phyloP scores from a whole-genome alignment of 2,329 filamentous ascomycete species.

The Emmonsiellopsis sp. region DNA sequence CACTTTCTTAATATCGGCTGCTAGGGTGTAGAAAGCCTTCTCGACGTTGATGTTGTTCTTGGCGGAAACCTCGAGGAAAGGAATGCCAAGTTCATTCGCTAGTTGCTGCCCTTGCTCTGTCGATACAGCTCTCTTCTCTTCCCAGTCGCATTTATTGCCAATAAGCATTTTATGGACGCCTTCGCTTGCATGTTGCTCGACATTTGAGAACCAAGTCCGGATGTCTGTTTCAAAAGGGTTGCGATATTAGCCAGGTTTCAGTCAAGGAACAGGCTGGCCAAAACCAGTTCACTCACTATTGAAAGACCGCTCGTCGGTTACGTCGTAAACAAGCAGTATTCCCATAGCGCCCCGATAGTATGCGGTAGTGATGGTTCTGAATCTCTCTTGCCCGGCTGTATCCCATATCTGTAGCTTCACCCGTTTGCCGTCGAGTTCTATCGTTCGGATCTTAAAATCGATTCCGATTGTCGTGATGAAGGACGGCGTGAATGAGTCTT shows the following conservation, averaged over 20 bases:
- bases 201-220: conserved; percentile 98
- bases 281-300: conserved; percentile 59
- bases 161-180: conserved; percentile 99
- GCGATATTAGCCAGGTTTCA: conserved; percentile 3
- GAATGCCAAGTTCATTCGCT: conserved; percentile 91
- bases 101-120: conserved; percentile 89
- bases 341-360: conserved; percentile 99
- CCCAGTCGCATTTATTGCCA: conserved; percentile 99
- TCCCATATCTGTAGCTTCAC: conserved; percentile 99
- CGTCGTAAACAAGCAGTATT: conserved; percentile 94
- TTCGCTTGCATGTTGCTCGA: conserved; percentile 95
- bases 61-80: conserved; percentile 95
- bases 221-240: conserved; percentile 57
- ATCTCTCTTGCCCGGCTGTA: conserved; percentile 94
- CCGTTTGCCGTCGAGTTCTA: conserved; percentile 96
- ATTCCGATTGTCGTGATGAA: conserved; percentile 99
- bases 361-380: conserved; percentile 96
- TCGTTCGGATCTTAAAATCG: conserved; percentile 99
- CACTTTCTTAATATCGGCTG: conserved; percentile 96
- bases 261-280: conserved; percentile 14
- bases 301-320: conserved; percentile 92
- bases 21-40: conserved; percentile 93
- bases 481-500: conserved; percentile 93
- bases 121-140: conserved; percentile 92
- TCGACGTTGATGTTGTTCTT: conserved; percentile 99